A percentile compares a stretch with the other conserved stretches of the same genome.
Conservation (phyloP, 225 moss, liverwort and hornwort genomes). For the Thuidium tamariscinum region DNA sequence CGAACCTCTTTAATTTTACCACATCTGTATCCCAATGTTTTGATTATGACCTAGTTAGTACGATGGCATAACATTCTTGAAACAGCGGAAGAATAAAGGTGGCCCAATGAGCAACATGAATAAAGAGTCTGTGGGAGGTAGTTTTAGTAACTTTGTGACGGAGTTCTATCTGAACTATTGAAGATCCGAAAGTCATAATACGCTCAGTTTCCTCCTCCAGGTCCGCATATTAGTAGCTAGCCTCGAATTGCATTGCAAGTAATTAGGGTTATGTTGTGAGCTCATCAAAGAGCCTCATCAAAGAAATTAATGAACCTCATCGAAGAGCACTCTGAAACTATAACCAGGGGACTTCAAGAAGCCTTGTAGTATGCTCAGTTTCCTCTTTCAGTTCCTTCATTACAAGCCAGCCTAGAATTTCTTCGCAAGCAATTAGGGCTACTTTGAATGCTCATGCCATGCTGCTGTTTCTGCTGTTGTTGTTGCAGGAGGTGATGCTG, state of each 20-base stretch:
- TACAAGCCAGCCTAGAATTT: background rate
- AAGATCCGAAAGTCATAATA: background rate
- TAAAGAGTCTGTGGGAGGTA: background rate
- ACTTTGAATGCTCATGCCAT: background rate
- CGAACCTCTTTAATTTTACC: background rate
- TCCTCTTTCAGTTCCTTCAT: background rate
- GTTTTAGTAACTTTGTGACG: background rate
- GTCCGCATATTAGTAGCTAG: background rate
- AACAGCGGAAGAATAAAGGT: background rate
- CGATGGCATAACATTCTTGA: background rate
- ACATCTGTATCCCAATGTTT: background rate
- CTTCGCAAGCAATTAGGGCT: background rate
- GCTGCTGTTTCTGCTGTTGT: background rate
- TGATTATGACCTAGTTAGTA: background rate
- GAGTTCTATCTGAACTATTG: background rate
- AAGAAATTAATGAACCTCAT: background rate
- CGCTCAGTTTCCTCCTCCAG: background rate
- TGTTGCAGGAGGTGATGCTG: constrained; percentile 68
- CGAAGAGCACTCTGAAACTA: background rate
- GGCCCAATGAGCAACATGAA: background rate
- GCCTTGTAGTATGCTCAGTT: background rate
- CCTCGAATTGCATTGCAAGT: background rate
- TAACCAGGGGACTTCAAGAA: background rate
- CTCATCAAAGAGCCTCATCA: background rate
- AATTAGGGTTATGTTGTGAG: background rate